Conservation (phyloP, 1,139 yeast genomes). For the Groenewaldozyma sp. region DNA sequence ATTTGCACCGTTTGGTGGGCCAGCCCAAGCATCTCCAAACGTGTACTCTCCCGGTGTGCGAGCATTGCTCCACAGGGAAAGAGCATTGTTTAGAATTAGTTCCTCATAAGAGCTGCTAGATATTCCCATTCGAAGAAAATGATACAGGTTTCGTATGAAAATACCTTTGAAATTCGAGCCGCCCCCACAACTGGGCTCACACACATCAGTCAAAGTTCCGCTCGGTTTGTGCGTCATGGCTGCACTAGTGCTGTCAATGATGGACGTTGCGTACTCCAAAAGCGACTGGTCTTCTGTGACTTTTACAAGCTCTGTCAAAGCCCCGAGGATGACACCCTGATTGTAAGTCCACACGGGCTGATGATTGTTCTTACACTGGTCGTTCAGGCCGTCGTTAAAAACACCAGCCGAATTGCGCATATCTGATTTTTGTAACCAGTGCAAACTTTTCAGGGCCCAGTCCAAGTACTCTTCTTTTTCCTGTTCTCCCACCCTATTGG, state of each 20-base stretch:
- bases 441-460: constrained; percentile 14
- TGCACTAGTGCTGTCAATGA: constrained; percentile 11
- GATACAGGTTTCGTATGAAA: constrained; percentile 13
- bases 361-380: constrained; percentile 12
- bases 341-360: constrained; percentile 15
- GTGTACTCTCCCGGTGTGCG: background rate
- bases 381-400: constrained; percentile 14
- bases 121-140: constrained; percentile 4
- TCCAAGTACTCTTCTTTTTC: constrained; percentile 8
- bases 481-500: constrained; percentile 9
- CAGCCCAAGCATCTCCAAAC: constrained; percentile 2
- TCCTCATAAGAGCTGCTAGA: background rate
- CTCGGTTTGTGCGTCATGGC: constrained; percentile 6
- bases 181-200: constrained; percentile 16
- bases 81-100: background rate
- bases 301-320: constrained; percentile 11
- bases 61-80: background rate
- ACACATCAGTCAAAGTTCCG: constrained; percentile 14
- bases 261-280: constrained; percentile 8
- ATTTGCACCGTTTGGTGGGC: background rate
- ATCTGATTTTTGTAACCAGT: constrained; percentile 11
- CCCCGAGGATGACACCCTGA: constrained; percentile 17
- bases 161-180: constrained; percentile 16
- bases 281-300: constrained; percentile 6
- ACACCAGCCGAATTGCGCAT: constrained; percentile 10